These are phyloP conservation scores for Cercospora zeae-maydis DNA, from an alignment of 2,329 filamentous ascomycete genomes.

Conservation along the genomic window DNA sequence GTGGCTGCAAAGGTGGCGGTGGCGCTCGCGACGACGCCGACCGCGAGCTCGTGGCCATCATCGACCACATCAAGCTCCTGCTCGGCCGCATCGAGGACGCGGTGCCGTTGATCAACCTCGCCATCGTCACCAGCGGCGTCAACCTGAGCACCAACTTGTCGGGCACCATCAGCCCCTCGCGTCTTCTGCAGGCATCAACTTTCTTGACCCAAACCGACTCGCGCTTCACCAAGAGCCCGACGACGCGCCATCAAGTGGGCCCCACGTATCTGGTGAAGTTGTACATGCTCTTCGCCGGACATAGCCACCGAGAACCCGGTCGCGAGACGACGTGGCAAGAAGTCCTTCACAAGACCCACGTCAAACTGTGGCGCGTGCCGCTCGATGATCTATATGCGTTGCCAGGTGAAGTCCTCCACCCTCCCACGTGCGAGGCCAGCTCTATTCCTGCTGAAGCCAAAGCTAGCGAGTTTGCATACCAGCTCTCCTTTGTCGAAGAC, in stretches of 20 bases:
- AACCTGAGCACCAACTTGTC: slow-evolving; percentile 77
- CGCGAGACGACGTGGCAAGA: slow-evolving; percentile 86
- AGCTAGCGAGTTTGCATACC: slow-evolving; percentile 68
- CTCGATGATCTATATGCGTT: slow-evolving; percentile 52
- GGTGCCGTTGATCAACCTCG: slow-evolving; percentile 85
- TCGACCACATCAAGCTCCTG: slow-evolving; percentile 70
- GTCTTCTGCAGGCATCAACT: slow-evolving; percentile 87
- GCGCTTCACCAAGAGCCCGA: slow-evolving; percentile 66
- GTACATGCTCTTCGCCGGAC: slow-evolving; percentile 91
- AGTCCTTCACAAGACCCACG: slow-evolving; percentile 85
- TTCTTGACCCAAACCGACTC: slow-evolving; percentile 83
- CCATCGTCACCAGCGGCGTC: slow-evolving; percentile 89
- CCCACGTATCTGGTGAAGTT: slow-evolving; percentile 81
- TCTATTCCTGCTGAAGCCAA: slow-evolving; percentile 27
- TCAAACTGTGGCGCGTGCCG: slow-evolving; percentile 73
- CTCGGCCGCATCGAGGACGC: slow-evolving; percentile 81
- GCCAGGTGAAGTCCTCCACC: slow-evolving; percentile 28
- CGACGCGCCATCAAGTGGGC: slow-evolving; percentile 71
- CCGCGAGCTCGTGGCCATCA: slow-evolving; percentile 64
- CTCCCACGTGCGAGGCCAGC: slow-evolving; percentile 35
- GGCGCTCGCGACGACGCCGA: slow-evolving; percentile 56
- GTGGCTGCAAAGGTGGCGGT: slow-evolving; percentile 43
- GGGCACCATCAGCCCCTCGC: slow-evolving; percentile 80
- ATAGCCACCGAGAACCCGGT: slow-evolving; percentile 57
- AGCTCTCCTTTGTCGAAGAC: slow-evolving; percentile 79